phyloP scores from a whole-genome alignment of 2,329 filamentous ascomycete genomes.

The Bipolaris zeicola region DNA sequence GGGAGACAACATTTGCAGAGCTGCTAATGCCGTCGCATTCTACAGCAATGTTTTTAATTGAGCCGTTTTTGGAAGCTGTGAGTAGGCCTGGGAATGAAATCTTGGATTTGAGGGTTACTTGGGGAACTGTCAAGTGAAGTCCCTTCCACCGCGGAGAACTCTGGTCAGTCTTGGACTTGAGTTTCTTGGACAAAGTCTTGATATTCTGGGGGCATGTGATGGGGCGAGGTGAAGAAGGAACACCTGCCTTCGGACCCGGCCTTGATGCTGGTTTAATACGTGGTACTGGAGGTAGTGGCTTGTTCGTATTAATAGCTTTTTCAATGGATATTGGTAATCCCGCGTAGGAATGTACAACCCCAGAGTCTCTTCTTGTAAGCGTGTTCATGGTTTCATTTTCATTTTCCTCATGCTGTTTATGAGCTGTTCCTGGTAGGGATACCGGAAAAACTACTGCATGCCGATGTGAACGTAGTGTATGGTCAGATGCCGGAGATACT shows the following conservation, averaged over 20 bases:
- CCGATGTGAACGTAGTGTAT: neutral
- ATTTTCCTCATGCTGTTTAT: neutral
- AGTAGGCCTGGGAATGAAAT: constrained; percentile 31
- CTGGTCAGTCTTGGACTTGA: neutral
- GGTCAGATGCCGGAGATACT: no score
- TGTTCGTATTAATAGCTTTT: constrained; percentile 11
- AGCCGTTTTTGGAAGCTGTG: constrained; percentile 4
- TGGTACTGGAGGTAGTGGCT: constrained; percentile 24
- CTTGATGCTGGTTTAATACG: constrained; percentile 3
- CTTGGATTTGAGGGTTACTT: constrained; percentile 23
- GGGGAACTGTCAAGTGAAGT: constrained; percentile 4
- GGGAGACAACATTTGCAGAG: constrained; percentile 15
- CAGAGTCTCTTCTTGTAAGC: constrained; percentile 2
- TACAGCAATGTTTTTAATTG: constrained; percentile 19
- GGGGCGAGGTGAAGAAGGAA: neutral
- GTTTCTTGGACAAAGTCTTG: neutral
- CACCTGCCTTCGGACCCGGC: neutral
- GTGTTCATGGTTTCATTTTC: neutral
- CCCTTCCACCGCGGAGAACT: constrained; percentile 12
- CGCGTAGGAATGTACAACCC: constrained; percentile 13
- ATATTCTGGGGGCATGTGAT: neutral
- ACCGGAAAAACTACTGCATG: constrained; percentile 6
- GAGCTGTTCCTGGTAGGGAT: neutral
- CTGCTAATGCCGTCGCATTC: constrained; percentile 23
- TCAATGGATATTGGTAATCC: constrained; percentile 19